Evolutionary conservation across 108 stramenopile genomes (phyloP).

Genomic region (Fragilariopsis cylindrus): DNA sequence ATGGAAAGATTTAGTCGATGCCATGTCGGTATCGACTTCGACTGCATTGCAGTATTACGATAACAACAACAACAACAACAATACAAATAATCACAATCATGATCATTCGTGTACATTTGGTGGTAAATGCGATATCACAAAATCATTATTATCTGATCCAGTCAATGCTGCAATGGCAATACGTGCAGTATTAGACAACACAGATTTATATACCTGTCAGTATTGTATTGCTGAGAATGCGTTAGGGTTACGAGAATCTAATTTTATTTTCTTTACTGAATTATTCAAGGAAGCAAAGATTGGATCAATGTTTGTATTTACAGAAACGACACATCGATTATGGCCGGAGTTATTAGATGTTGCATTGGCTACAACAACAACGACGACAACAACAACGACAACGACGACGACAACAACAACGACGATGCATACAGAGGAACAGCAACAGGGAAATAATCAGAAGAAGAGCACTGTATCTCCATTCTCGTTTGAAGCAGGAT

Average conservation of each 20-base stretch:
- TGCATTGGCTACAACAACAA: not conserved
- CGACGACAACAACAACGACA: not conserved
- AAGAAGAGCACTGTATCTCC: too few species aligned
- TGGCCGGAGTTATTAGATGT: constrained; percentile 60
- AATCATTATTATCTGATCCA: constrained; percentile 33
- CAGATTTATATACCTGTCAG: constrained; percentile 48
- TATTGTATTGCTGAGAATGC: constrained; percentile 76
- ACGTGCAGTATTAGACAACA: constrained; percentile 10
- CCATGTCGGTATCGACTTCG: constrained; percentile 17
- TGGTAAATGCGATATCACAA: constrained; percentile 55
- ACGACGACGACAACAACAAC: too few species aligned
- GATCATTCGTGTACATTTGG: not conserved
- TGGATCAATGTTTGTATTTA: constrained; percentile 53
- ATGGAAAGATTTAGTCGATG: constrained; percentile 48
- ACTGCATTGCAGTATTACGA: constrained; percentile 17
- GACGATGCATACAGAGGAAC: too few species aligned
- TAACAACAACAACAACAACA: not conserved
- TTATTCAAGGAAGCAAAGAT: constrained; percentile 37
- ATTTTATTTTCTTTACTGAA: constrained; percentile 61
- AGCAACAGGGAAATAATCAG: too few species aligned
- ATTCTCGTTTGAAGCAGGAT: too few species aligned
- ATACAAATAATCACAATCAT: not conserved
- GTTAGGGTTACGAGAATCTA: constrained; percentile 25
- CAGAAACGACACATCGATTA: constrained; percentile 56
- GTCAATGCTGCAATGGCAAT: constrained; percentile 30